Conservation (phyloP, 1,284 basidiomycete species). For the Rhodotorula sp. region DNA sequence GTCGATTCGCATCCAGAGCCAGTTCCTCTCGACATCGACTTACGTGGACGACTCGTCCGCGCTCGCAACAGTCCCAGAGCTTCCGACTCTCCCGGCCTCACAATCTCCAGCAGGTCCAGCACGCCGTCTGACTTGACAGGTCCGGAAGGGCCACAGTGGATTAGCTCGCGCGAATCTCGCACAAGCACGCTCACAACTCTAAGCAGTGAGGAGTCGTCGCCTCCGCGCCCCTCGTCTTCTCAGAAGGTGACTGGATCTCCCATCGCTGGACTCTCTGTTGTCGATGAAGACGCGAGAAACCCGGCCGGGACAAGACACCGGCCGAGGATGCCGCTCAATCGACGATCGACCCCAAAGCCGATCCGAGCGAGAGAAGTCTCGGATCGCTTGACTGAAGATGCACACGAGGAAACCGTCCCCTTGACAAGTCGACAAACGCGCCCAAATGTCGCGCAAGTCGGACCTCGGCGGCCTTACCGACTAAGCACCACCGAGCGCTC, state of each 20-base stretch:
- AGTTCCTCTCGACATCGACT: conserved; percentile 30
- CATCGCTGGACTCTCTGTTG: conserved; percentile 38
- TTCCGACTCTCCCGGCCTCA: background rate
- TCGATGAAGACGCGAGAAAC: conserved; percentile 33
- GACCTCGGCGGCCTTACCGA: conserved; percentile 1
- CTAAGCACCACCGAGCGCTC: conserved; percentile 7
- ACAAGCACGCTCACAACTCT: too few relatives aligned
- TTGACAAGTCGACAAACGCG: conserved; percentile 1
- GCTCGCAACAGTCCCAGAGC: conserved; percentile 11
- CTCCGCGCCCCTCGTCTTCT: too few relatives aligned
- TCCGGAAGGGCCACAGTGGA: too few relatives aligned
- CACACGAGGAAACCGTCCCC: background rate
- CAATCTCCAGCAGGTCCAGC: conserved; percentile 3
- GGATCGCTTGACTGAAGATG: too few relatives aligned
- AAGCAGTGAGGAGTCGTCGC: too few relatives aligned
- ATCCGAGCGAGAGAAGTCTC: too few relatives aligned
- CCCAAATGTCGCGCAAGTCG: too few relatives aligned
- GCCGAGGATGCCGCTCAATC: conserved; percentile 2
- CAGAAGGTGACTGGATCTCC: too few relatives aligned
- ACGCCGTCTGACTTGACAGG: too few relatives aligned
- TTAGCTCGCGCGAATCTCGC: too few relatives aligned
- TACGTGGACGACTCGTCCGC: conserved; percentile 20
- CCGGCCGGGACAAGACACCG: background rate
- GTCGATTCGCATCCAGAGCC: conserved; percentile 20
- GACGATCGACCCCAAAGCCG: too few relatives aligned